These are phyloP conservation scores for Xylaria sp. DNA, from an alignment of 495 filamentous ascomycete species.

Conservation along the genomic window DNA sequence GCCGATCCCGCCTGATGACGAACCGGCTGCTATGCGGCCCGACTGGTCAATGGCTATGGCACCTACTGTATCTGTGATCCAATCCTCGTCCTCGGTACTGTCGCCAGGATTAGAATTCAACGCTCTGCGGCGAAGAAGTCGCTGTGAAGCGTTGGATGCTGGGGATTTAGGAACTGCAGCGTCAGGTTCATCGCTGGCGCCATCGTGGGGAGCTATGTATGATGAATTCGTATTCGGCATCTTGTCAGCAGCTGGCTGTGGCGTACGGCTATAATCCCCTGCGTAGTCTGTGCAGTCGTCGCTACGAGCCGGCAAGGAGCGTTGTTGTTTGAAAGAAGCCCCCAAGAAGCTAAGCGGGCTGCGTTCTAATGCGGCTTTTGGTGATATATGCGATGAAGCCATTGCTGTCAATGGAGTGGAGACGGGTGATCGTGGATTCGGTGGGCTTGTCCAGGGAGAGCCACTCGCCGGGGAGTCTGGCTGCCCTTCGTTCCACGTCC, in stretches of 20 bases:
- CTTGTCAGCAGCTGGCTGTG: not conserved
- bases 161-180: not conserved
- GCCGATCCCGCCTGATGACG: constrained; percentile 97
- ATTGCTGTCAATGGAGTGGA: not conserved
- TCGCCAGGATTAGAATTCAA: not conserved
- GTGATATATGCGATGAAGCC: constrained; percentile 12
- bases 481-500: constrained; percentile 67
- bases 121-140: too few species aligned
- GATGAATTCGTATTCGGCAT: not conserved
- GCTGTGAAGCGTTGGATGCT: not conserved
- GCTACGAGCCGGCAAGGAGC: constrained; percentile 12
- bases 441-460: constrained; percentile 12
- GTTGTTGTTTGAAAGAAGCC: constrained; percentile 23
- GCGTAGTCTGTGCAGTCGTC: constrained; percentile 9
- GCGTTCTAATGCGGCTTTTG: constrained; percentile 22
- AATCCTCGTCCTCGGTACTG: constrained; percentile 9
- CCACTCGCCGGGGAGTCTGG: constrained; percentile 53
- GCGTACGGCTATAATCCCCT: constrained; percentile 7
- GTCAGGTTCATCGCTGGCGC: constrained; percentile 21
- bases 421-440: constrained; percentile 4
- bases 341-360: constrained; percentile 29
- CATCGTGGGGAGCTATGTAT: constrained; percentile 29
- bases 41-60: constrained; percentile 87
- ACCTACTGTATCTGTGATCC: constrained; percentile 90
- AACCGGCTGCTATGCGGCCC: constrained; percentile 93